phyloP scores from a whole-genome alignment of 495 filamentous ascomycete genomes.

The Evansstolkia leycettana region DNA sequence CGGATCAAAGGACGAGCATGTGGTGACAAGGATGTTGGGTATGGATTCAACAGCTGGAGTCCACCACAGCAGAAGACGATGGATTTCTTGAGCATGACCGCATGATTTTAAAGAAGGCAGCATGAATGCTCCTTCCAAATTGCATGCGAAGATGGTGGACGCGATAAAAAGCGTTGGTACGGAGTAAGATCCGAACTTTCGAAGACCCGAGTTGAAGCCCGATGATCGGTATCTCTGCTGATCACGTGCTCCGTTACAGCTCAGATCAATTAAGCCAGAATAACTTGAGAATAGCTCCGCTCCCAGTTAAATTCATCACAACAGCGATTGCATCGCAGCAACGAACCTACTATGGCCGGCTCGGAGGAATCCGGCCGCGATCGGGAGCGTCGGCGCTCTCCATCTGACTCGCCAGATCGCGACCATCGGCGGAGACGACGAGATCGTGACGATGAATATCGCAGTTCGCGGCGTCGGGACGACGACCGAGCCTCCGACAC shows the following conservation, averaged over 20 bases:
- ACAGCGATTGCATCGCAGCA: too few species aligned
- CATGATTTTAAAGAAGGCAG: constrained; percentile 21
- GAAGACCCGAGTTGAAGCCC: too few species aligned
- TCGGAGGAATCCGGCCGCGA: constrained; percentile 10
- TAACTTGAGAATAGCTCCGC: too few species aligned
- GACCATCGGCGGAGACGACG: constrained; percentile 16
- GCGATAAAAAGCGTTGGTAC: too few species aligned
- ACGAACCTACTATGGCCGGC: constrained; percentile 10
- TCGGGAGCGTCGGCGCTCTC: constrained; percentile 11
- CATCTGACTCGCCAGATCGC: constrained; percentile 10
- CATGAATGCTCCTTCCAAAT: constrained; percentile 3
- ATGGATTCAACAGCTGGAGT: constrained; percentile 17
- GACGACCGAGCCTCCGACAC: constrained; percentile 19
- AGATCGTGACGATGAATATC: constrained; percentile 12
- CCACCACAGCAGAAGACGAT: constrained; percentile 13
- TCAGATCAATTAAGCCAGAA: constrained; percentile 4
- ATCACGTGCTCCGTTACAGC: constrained; percentile 14
- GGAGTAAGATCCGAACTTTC: too few species aligned
- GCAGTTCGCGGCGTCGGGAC: constrained; percentile 20
- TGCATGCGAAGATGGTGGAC: not conserved
- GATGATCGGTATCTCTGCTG: not conserved
- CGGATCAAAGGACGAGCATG: constrained; percentile 1
- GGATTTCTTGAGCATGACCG: constrained; percentile 27
- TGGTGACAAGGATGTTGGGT: constrained; percentile 9
- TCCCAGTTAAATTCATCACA: too few species aligned